Base-by-base conservation (phyloP, 2,329 filamentous ascomycete genomes). In the Neofusicoccum sp. region DNA sequence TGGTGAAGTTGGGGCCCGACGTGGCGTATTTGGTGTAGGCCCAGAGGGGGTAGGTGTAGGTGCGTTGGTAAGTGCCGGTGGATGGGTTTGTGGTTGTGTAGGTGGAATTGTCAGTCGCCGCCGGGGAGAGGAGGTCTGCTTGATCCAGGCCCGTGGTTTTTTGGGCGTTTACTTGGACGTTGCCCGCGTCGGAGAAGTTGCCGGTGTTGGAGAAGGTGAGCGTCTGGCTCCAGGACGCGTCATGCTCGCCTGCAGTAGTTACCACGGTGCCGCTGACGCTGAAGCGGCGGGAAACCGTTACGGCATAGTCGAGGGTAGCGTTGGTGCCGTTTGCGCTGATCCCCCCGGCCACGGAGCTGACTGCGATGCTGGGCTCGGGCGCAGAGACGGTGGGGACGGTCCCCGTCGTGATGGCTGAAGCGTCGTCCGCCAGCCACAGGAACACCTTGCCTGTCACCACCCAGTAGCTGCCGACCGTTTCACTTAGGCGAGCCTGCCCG, bases 381-480 rank as follows among this genome's bases (percentile, higher is more conserved):
- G 76, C 43, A 63, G 68, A 45, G 64, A 78, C 69, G 1, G 63
- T 71, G 9, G 78, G 77, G 4, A 71, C 49, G 1, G 69, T 73
- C 11, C 84, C 85, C 1, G 82, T 87, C 0, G 86, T 87, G 60
- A 85, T 72, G 16, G 80, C 82, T 7, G 73, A 77, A 6, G 73
- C 71, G 2, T 76, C 66, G 68, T 89, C 87, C 9, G 61, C 39
- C 0, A 89, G 80, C 86, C 90, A 95, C n/a, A 93, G 68, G 71
- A 95, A 94, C 9, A 94, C 80, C 74, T 93, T 95, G 43, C 90
- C 91, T 0, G 88, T 89, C 2, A 95, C 83, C 14, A 89, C 83
- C 92, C 91, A 95, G 70, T 86, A 86, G 60, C 81, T 83, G n/a
- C 82, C 85, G 2, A 90, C 85, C 0, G 81, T 82, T 28, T 83